Evolutionary conservation across 129 eudicot genomes (phyloP).

Genomic region (Heracleum sosnowskyi): DNA sequence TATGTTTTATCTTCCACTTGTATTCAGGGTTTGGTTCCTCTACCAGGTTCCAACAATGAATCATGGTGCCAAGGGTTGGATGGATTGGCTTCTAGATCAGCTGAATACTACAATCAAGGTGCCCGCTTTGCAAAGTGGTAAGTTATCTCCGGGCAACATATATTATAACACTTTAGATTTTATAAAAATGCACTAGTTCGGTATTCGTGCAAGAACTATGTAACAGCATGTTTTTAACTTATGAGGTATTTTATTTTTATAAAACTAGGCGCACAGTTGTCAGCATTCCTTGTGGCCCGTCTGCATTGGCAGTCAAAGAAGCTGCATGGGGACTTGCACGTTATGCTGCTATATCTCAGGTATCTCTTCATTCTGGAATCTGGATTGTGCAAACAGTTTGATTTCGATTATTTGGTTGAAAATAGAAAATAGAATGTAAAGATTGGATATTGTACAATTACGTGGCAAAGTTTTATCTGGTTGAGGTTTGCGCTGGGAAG

Average conservation of each 20-base stretch:
- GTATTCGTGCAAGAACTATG: neutral
- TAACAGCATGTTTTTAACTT: neutral
- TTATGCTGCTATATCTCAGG: conserved; percentile 61
- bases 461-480: neutral
- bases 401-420: neutral
- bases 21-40: conserved; percentile 83
- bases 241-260: too few species aligned
- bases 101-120: conserved; percentile 92
- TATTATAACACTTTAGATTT: neutral
- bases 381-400: neutral
- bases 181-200: neutral
- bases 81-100: conserved; percentile 90
- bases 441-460: neutral
- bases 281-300: conserved; percentile 53
- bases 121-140: conserved; percentile 97
- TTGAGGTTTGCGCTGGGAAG: neutral
- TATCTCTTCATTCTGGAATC: conserved; percentile 5
- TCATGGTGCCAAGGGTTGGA: conserved; percentile 99
- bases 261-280: conserved; percentile 47
- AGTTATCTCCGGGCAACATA: conserved; percentile 16
- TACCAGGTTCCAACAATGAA: conserved; percentile 91
- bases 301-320: conserved; percentile 54
- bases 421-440: neutral
- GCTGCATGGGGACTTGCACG: conserved; percentile 65
- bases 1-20: neutral